Base-by-base conservation (phyloP, 1,284 basidiomycete genomes). In the Malassezia sp. region DNA sequence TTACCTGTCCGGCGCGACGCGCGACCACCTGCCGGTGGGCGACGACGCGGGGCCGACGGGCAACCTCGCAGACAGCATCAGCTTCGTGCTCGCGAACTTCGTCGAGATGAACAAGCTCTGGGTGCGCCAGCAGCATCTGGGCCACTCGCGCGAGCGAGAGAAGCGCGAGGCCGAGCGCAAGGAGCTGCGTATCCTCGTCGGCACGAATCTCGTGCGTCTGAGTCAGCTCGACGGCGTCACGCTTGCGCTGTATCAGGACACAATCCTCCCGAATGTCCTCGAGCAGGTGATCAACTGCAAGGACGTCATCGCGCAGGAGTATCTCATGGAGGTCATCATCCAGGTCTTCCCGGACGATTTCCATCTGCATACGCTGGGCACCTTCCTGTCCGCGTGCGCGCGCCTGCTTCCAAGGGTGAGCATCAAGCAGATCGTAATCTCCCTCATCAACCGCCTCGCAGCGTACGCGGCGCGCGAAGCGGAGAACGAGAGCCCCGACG, bases 31-130 rank as follows among this genome's bases (percentile, higher is more conserved):
- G 23, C 67, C 67, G 10, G 53, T 63, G 33, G 64, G 64, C n/a
- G 40, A 45, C 17, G 58, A 58, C 21, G 57, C 59, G 45, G 67
- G 67, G 5, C 60, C 63, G 2, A 54, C 56, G 15, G 67, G 67
- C 31, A 60, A 61, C 26, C 54, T 70, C 11, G 57, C 60, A 37
- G 67, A 70, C 53, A 60, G 57, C 48, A 68, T 70, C 40, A 60
- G 61, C 41, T 70, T 70, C 34, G 60, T 70, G 26, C 59, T 70
- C 29, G 61, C 63, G 47, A 70, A 70, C 42, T 68, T 70, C 39
- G 63, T 70, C 50, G 67, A 70, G 51, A 70, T 70, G 67, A 70
- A 70, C 57, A 68, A 68, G 57, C 60, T 70, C 23, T 70, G 67
- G 67, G 67, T 70, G 23, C 54, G 67, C 23, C 59, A 68, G 23